Conservation (phyloP, 139 green algal genomes). For the Ostreobium quekettii region DNA sequence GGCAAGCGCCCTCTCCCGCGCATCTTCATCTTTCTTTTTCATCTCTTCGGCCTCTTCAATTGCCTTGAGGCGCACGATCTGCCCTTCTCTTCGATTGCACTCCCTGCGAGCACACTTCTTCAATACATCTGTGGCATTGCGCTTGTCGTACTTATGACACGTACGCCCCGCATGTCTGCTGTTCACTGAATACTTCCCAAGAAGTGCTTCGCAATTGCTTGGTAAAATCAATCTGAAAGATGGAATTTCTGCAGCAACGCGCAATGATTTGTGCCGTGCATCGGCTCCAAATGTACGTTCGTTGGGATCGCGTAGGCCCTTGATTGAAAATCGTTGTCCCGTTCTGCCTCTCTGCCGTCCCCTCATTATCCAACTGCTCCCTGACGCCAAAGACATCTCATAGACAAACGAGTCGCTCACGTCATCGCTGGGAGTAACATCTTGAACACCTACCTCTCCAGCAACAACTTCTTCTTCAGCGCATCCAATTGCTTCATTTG, state of each 20-base stretch:
- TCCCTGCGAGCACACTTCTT: too few relatives aligned
- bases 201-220: background rate
- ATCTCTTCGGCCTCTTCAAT: slow-evolving; percentile 23
- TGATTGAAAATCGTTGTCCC: too few relatives aligned
- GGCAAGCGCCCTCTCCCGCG: slow-evolving; percentile 15
- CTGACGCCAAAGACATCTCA: background rate
- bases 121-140: too few relatives aligned
- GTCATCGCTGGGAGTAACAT: background rate
- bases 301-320: too few relatives aligned
- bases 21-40: slow-evolving; percentile 24
- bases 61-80: slow-evolving; percentile 17
- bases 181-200: background rate
- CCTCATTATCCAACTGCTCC: background rate
- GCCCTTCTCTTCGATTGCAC: slow-evolving; percentile 2
- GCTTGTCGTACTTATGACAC: background rate
- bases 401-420: background rate
- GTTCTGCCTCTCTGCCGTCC: too few relatives aligned
- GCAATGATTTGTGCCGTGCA: background rate
- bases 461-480: slow-evolving; percentile 33
- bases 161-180: background rate
- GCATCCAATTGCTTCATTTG: slow-evolving; percentile 60
- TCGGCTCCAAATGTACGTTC: too few relatives aligned
- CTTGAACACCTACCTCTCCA: slow-evolving; percentile 16
- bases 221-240: background rate
- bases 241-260: background rate